phyloP scores from a whole-genome alignment of 1,284 basidiomycete species.

The Malassezia arunalokei region DNA sequence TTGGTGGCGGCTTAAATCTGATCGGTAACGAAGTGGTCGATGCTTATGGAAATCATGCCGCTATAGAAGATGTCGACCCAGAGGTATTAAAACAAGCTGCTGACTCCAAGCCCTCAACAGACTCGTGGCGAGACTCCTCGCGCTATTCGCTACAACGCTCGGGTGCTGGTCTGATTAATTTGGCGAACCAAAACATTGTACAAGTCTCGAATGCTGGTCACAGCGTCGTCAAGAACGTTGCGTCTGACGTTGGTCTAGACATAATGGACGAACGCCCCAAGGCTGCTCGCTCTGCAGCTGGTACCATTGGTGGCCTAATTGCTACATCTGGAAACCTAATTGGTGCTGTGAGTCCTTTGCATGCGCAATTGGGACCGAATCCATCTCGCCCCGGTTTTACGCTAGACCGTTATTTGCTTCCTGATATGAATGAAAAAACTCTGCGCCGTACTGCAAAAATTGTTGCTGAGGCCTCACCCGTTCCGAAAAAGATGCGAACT shows the following conservation, averaged over 20 bases:
- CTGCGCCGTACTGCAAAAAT: slow-evolving; percentile 40
- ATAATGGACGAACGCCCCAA: slow-evolving; percentile 50
- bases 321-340: slow-evolving; percentile 57
- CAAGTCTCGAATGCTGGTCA: not conserved
- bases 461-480: slow-evolving; percentile 38
- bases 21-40: not conserved
- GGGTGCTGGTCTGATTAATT: not conserved
- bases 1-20: slow-evolving; percentile 5
- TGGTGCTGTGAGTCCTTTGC: slow-evolving; percentile 39
- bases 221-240: slow-evolving; percentile 30
- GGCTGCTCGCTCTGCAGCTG: slow-evolving; percentile 53
- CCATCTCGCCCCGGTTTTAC: slow-evolving; percentile 60
- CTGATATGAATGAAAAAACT: slow-evolving; percentile 45
- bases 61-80: not conserved
- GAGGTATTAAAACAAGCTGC: not conserved
- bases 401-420: slow-evolving; percentile 53
- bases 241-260: slow-evolving; percentile 33
- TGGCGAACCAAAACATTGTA: slow-evolving; percentile 1
- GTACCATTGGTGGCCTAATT: slow-evolving; percentile 63
- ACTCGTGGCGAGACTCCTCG: not conserved
- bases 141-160: not conserved
- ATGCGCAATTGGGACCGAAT: slow-evolving; percentile 54
- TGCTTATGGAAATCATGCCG: slow-evolving; percentile 7
- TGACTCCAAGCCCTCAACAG: not conserved
- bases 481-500: slow-evolving; percentile 9